Conservation (phyloP, 2,329 filamentous ascomycete species). For the Cadophora gregata region DNA sequence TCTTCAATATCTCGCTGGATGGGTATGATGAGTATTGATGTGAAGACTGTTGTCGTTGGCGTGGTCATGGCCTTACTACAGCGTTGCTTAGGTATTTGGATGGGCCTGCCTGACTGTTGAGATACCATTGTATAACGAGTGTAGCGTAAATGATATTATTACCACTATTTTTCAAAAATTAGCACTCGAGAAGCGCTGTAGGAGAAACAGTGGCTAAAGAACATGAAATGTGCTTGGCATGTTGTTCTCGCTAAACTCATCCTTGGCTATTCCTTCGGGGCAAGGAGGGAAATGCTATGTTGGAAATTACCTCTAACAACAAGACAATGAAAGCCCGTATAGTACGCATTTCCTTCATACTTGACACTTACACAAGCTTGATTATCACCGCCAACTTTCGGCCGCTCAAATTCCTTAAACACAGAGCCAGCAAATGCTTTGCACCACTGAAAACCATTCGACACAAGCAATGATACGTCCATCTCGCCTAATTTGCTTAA, state of each 20-base stretch:
- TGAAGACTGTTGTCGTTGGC: no score
- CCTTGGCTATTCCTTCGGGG: not conserved
- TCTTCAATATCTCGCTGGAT: not conserved
- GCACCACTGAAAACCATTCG: not conserved
- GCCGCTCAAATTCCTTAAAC: not conserved
- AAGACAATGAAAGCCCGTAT: slow-evolving; percentile 3
- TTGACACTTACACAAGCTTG: slow-evolving; percentile 1
- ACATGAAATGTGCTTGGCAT: not conserved
- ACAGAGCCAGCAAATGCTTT: slow-evolving; percentile 11
- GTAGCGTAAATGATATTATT: not conserved
- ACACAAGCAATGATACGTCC: slow-evolving; percentile 19
- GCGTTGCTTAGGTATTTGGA: not conserved
- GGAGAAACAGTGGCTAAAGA: not conserved
- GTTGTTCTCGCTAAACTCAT: slow-evolving; percentile 13
- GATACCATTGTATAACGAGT: not conserved
- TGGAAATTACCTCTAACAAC: not conserved
- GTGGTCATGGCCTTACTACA: not conserved
- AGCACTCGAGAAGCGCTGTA: not conserved
- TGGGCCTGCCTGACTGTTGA: not conserved
- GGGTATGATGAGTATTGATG: slow-evolving; percentile 14
- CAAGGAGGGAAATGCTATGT: not conserved
- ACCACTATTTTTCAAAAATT: not conserved
- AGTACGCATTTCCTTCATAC: slow-evolving; percentile 4
- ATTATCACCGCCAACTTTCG: not conserved
- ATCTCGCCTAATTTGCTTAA: not conserved